phyloP scores from a whole-genome alignment of 441 rosid genomes.

The Brassica hybrid region DNA sequence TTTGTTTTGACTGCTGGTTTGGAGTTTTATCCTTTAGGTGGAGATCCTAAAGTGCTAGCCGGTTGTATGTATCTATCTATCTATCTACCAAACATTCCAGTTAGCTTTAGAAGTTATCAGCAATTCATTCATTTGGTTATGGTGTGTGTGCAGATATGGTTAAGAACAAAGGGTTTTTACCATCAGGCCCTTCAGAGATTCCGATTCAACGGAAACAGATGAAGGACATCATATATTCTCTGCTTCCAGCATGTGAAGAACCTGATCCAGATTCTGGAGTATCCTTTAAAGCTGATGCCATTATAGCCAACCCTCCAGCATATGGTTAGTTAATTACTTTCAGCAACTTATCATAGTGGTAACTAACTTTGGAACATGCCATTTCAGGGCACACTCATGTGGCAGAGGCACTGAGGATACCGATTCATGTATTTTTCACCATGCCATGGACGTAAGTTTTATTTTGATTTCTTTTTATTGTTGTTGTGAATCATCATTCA shows the following conservation, averaged over 20 bases:
- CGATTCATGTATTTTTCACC: constrained; percentile 94
- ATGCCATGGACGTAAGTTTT: constrained; percentile 99
- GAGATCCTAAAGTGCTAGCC: constrained; percentile 98
- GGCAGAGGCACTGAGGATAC: constrained; percentile 92
- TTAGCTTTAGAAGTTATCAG: constrained; percentile 9
- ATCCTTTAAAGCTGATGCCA: constrained; percentile 93
- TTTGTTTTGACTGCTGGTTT: constrained; percentile 96
- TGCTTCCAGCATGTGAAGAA: constrained; percentile 93
- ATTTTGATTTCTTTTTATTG: background rate
- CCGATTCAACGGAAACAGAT: constrained; percentile 85
- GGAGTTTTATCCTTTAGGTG: constrained; percentile 95
- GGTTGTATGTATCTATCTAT: constrained; percentile 85
- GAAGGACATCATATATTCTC: constrained; percentile 82
- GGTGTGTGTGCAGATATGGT: constrained; percentile 82
- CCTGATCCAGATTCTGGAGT: constrained; percentile 86
- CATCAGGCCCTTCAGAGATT: constrained; percentile 97
- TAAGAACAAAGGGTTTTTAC: constrained; percentile 96
- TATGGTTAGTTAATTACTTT: constrained; percentile 59
- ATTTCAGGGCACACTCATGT: constrained; percentile 91
- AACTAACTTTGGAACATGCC: constrained; percentile 42
- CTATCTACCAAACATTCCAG: constrained; percentile 38
- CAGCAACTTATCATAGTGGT: constrained; percentile 16
- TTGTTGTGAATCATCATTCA: constrained; percentile 17
- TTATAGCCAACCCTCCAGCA: constrained; percentile 98
- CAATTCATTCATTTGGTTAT: constrained; percentile 34